Conservation (phyloP, 371 early-diverging fungal species). For the Mortierella sp. region DNA sequence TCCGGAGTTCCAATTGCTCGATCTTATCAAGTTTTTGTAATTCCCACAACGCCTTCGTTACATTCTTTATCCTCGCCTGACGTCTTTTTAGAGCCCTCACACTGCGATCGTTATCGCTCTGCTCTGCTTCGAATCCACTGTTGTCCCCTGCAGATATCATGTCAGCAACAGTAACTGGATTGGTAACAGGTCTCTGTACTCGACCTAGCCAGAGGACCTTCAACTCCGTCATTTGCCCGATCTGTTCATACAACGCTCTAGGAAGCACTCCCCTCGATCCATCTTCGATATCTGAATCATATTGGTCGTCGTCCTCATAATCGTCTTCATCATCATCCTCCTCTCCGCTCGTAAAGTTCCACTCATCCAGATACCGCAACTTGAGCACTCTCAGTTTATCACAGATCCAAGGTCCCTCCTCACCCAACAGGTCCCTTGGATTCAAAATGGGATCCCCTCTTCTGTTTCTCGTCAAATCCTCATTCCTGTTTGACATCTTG, state of each 20-base stretch:
- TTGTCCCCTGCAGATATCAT: neutral
- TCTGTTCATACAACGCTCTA: neutral
- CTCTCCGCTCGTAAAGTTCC: neutral
- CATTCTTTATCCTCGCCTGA: too few relatives aligned
- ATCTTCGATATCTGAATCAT: neutral
- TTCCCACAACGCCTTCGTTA: too few relatives aligned
- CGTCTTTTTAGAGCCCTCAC: too few relatives aligned
- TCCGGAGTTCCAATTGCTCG: too few relatives aligned
- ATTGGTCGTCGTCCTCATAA: neutral
- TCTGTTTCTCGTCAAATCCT: neutral
- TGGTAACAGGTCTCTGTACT: neutral
- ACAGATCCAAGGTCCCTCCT: conserved; percentile 2
- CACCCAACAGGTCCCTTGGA: neutral
- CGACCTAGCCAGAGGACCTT: conserved; percentile 15
- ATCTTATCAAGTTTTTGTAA: too few relatives aligned
- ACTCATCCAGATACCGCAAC: neutral
- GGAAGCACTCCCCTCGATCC: conserved; percentile 1
- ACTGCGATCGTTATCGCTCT: too few relatives aligned
- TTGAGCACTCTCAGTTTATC: conserved; percentile 5
- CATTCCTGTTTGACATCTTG: neutral
- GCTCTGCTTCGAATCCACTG: too few relatives aligned
- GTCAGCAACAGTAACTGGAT: too few relatives aligned
- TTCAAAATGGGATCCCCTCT: conserved; percentile 6
- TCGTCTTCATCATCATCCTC: too few relatives aligned
- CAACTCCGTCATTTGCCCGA: conserved; percentile 6